Evolutionary conservation across 371 early-diverging fungal species (phyloP).

Genomic region (Syncephalastrum sp.): DNA sequence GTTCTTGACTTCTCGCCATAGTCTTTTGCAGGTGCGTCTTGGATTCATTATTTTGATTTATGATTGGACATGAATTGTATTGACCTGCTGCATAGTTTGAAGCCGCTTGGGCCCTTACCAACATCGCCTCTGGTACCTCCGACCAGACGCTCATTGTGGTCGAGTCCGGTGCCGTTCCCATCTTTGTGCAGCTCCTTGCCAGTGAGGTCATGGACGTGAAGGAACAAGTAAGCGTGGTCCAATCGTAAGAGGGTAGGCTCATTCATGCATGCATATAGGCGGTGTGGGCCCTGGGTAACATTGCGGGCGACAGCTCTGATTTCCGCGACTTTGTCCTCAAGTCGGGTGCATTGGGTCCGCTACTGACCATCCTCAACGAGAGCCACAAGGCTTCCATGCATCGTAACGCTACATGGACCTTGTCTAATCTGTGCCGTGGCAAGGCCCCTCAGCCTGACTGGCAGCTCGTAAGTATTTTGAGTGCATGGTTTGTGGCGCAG

Average conservation of each 20-base stretch:
- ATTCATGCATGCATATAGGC: constrained; percentile 53
- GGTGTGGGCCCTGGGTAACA: constrained; percentile 99
- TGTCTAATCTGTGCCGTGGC: constrained; percentile 99
- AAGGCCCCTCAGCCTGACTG: constrained; percentile 96
- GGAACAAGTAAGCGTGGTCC: constrained; percentile 81
- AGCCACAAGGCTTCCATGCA: constrained; percentile 90
- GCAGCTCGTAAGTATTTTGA: constrained; percentile 59
- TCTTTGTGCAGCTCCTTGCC: constrained; percentile 89
- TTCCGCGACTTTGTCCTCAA: constrained; percentile 94
- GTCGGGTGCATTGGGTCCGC: constrained; percentile 80
- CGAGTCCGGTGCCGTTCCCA: constrained; percentile 90
- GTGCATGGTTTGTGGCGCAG: constrained; percentile 50
- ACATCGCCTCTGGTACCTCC: constrained; percentile 99
- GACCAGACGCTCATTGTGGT: constrained; percentile 95
- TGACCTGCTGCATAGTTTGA: constrained; percentile 83
- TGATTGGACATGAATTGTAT: background rate
- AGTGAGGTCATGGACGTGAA: constrained; percentile 89
- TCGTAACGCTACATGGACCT: constrained; percentile 98
- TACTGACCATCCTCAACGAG: constrained; percentile 84
- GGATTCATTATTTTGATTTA: background rate
- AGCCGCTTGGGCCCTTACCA: constrained; percentile 99
- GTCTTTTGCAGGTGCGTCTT: constrained; percentile 79
- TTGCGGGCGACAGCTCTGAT: constrained; percentile 97
- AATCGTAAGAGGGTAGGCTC: constrained; percentile 95
- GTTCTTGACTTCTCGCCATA: constrained; percentile 79